Percentiles rank a stretch among this genome's conserved stretches.
Conservation (phyloP, 306 rosid genomes). For the Potentilla sterilis region DNA sequence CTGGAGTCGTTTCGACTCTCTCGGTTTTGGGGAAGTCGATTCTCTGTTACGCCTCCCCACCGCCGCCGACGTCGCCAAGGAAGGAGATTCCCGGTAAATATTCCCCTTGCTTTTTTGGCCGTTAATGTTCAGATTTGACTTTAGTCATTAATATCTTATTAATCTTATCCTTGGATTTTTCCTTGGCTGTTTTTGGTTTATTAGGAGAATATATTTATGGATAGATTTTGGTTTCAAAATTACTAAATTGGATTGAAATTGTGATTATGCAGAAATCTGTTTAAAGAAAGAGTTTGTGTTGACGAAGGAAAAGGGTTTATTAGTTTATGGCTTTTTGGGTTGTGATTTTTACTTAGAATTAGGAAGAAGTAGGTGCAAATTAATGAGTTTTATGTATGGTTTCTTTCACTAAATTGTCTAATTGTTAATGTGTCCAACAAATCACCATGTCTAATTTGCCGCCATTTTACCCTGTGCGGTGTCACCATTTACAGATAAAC, state of each 20-base stretch:
- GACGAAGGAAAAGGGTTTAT: no score
- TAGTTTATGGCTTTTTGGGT: no score
- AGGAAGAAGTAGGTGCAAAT: neutral
- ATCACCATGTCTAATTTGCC: neutral
- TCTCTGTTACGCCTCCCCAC: slow-evolving; percentile 51
- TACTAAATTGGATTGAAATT: neutral
- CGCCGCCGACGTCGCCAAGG: slow-evolving; percentile 36
- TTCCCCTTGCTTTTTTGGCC: neutral
- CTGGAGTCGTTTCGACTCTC: slow-evolving; percentile 59
- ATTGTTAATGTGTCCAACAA: neutral
- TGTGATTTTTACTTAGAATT: neutral
- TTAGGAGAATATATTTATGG: neutral
- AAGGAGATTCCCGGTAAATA: slow-evolving; percentile 64
- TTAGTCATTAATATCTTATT: neutral
- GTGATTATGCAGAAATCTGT: neutral
- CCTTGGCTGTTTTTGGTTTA: no score
- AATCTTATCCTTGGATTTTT: no score
- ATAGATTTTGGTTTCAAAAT: neutral
- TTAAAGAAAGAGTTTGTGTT: no score
- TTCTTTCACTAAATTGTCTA: neutral
- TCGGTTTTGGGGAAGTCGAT: slow-evolving; percentile 67
- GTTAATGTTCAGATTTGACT: no score
- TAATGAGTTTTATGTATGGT: neutral
- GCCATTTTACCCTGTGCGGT: neutral
- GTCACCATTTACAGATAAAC: neutral